Base-by-base conservation (phyloP, 306 rosid species). In the Luffa aegyptiaca region DNA sequence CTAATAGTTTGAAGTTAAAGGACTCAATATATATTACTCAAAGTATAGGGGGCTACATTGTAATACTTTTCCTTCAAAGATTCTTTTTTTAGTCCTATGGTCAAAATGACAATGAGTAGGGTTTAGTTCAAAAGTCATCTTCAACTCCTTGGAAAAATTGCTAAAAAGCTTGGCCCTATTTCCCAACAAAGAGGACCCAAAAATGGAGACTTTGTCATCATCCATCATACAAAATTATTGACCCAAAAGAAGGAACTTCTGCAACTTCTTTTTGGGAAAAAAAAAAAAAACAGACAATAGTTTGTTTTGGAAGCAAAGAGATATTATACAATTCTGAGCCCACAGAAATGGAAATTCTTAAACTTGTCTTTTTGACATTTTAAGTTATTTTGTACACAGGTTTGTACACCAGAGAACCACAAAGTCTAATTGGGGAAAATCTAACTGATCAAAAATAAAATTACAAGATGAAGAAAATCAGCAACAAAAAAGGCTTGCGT, bases 341-440 rank as follows among this genome's bases (percentile, higher is more conserved):
- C 61, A 73, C 45, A 73, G 14, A 73, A 73, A 73, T 5, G 62
- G 62, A 33, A 74, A 74, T 14, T 49, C 45, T 74, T 52, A 73
- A 49, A 74, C 42, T 74, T 51, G 78, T 74, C 61, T 74, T 74
- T 71, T 74, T 48, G 61, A 48, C 59, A 33, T 74, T 74, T 74
- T 33, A 74, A 74, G 78, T 33, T 74, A 33, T 51, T 74, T 73
- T 73, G 61, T 73, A 68, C 74, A 68, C 16, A 41, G 33, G 73
- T 39, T 66, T 66, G n/a, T 66, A 72, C 77, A 72, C 45, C 42
- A 45, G 9, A 45, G 9, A 73, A 74, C 16, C 78, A 49, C 8
- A 21, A 45, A 71, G 77, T 72, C 77, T 21, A 46, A 21, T 71
- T 70, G 17, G 76, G 57, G 2, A 45, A 45, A 71, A 46, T 74